phyloP scores from a whole-genome alignment of 2,329 filamentous ascomycete species.

The Cladosporium halotolerans region DNA sequence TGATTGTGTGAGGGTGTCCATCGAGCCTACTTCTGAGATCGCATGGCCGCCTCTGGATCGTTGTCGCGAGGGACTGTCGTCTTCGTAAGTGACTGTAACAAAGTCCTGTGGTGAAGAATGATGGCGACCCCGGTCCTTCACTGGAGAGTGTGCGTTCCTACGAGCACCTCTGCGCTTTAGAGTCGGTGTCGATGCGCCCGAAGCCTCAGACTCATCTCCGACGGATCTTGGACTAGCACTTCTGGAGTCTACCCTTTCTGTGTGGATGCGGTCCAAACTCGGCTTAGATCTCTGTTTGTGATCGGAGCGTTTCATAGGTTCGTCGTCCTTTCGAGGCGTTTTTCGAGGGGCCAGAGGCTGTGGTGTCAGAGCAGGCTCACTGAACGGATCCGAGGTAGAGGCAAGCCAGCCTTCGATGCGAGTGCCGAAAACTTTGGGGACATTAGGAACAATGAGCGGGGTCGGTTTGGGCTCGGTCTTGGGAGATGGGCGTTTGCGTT shows the following conservation, averaged over 20 bases:
- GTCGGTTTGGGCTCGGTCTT: conserved; percentile 11
- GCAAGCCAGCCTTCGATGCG: conserved; percentile 59
- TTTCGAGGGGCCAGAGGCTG: conserved; percentile 23
- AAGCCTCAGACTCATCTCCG: conserved; percentile 9
- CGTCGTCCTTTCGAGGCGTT: conserved; percentile 15
- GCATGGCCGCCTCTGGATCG: conserved; percentile 13
- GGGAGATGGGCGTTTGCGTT: conserved; percentile 1
- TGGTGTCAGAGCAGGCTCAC: conserved; percentile 30
- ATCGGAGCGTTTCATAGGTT: conserved; percentile 14
- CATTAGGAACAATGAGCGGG: conserved; percentile 29
- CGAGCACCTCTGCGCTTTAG: conserved; percentile 32
- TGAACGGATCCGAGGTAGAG: conserved; percentile 29
- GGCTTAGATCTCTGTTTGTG: conserved; percentile 18
- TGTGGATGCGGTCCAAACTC: conserved; percentile 16
- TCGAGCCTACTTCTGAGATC: conserved; percentile 55
- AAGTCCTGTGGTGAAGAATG: conserved; percentile 23
- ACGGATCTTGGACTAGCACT: conserved; percentile 5
- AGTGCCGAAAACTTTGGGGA: conserved; percentile 41
- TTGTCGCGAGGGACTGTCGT: neutral
- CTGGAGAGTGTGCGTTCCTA: conserved; percentile 36
- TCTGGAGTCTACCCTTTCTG: neutral
- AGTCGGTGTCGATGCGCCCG: conserved; percentile 17
- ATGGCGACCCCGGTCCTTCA: conserved; percentile 32
- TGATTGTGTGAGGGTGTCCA: conserved; percentile 42
- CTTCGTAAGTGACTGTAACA: conserved; percentile 30